These are phyloP conservation scores for Talaromyces sp. DNA, from an alignment of 2,329 filamentous ascomycete species.

Conservation along the genomic window DNA sequence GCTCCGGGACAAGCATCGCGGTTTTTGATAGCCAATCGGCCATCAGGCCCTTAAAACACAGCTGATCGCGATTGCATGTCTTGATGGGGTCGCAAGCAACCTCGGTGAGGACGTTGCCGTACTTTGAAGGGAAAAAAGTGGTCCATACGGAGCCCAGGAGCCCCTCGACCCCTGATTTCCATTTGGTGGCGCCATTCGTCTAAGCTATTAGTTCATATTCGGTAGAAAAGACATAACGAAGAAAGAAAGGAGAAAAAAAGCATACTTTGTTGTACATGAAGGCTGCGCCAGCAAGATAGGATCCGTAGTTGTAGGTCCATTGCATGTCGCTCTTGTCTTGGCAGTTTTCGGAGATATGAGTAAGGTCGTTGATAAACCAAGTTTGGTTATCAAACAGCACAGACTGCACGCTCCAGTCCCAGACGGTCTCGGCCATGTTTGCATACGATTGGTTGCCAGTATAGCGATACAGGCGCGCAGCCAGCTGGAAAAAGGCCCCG, in stretches of 20 bases:
- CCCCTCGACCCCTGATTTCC: slow-evolving; percentile 47
- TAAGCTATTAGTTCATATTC: slow-evolving; percentile 11
- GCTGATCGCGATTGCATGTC: slow-evolving; percentile 60
- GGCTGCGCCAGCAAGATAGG: slow-evolving; percentile 53
- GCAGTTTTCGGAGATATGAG: slow-evolving; percentile 49
- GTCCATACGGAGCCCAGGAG: slow-evolving; percentile 48
- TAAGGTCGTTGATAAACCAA: slow-evolving; percentile 38
- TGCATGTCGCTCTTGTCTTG: slow-evolving; percentile 47
- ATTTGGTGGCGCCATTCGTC: slow-evolving; percentile 43
- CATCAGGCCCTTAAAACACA: slow-evolving; percentile 63
- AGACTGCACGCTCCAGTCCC: slow-evolving; percentile 51
- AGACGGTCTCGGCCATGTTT: slow-evolving; percentile 66
- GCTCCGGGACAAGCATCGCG: slow-evolving; percentile 56
- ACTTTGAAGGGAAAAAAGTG: slow-evolving; percentile 49
- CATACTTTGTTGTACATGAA: slow-evolving; percentile 53
- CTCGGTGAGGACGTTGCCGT: slow-evolving; percentile 55
- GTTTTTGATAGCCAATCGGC: slow-evolving; percentile 57
- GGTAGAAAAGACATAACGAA: background rate
- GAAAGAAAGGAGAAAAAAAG: background rate
- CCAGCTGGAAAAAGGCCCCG: slow-evolving; percentile 50
- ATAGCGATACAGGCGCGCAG: slow-evolving; percentile 64
- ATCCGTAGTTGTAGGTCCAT: slow-evolving; percentile 56
- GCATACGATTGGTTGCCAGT: slow-evolving; percentile 71
- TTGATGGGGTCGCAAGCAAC: slow-evolving; percentile 53
- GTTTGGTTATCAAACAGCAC: slow-evolving; percentile 47